Base-by-base conservation (phyloP, 2,329 filamentous ascomycete genomes). In the Diplodia scrobiculata region DNA sequence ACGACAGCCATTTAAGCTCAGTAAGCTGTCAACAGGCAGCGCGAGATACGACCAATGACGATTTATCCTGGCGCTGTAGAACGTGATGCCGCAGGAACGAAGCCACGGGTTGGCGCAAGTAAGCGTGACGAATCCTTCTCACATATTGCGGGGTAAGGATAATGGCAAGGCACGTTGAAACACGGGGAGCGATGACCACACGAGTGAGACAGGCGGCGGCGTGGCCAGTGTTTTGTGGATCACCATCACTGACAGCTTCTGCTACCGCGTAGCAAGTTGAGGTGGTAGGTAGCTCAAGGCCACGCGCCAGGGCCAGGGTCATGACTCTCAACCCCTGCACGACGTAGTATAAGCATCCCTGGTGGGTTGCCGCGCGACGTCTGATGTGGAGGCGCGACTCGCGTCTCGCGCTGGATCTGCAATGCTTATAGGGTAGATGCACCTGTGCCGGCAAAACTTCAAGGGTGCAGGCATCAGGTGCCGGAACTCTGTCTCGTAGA, bases 341-440 rank as follows among this genome's bases (percentile, higher is more conserved):
- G 48, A 41, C 55, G 55, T 60, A 48, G 55, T 60, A 60, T 60
- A 60, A 60, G 55, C 25, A 60, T 48, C 55, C 55, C 17, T 41
- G 55, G 17, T 2, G 17, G 6, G 5, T 11, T 38, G 32, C 54
- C 9, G 36, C 54, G 19, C 21, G 53, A 17, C 25, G 19, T 36
- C 53, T 36, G 14, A 41, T 41, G 21, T 34, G 11, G 34, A 1
- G 34, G 53, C 34, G 34, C 19, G 14, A 11, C 21, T 21, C 14
- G 4, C 21, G 38, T 32, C 14, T 29, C 17, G 7, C 3, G 7
- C 25, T 41, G 7, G 34, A n/a, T 41, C 29, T 25, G 10, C 13
- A 13, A 25, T 29, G 25, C 38, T 60, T 47, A 60, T 60, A 60
- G 38, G 55, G 9, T n/a, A 25, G 38, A 48, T 14, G 38, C 38